Evolutionary conservation across 306 rosid genomes (phyloP).

Genomic region (Sesbania bispinosa): DNA sequence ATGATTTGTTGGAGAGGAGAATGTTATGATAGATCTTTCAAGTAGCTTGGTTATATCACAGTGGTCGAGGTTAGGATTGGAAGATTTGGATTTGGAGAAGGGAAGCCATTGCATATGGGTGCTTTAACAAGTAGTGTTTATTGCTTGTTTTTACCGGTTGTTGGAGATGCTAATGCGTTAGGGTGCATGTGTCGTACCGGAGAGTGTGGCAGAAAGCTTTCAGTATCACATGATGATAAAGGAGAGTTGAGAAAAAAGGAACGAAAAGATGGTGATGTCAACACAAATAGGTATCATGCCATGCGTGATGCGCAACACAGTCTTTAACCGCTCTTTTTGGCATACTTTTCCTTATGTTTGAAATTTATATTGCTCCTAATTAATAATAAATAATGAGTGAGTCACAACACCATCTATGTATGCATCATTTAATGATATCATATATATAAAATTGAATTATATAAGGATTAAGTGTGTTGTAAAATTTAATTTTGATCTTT

Average conservation of each 20-base stretch:
- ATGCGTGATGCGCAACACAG: too few species aligned
- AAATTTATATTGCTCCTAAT: too few species aligned
- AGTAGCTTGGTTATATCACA: slow-evolving; percentile 75
- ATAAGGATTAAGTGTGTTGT: too few species aligned
- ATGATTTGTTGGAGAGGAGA: slow-evolving; percentile 65
- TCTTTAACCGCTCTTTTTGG: too few species aligned
- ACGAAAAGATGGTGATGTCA: slow-evolving; percentile 10
- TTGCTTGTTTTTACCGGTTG: slow-evolving; percentile 78
- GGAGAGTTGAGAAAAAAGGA: slow-evolving; percentile 23
- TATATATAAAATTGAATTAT: too few species aligned
- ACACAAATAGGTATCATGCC: slow-evolving; percentile 21
- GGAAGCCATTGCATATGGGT: slow-evolving; percentile 72
- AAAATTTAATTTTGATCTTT: too few species aligned
- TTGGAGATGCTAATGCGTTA: slow-evolving; percentile 44
- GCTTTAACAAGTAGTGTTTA: slow-evolving; percentile 68
- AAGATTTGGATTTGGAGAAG: slow-evolving; percentile 78
- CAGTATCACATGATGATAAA: slow-evolving; percentile 43
- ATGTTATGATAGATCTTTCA: slow-evolving; percentile 50
- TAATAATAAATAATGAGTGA: too few species aligned
- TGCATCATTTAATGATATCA: too few species aligned
- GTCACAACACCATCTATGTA: too few species aligned
- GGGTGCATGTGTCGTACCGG: slow-evolving; percentile 76
- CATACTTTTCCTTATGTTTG: too few species aligned
- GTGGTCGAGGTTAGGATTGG: slow-evolving; percentile 82
- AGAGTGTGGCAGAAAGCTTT: slow-evolving; percentile 49